Conservation (phyloP, 1,284 basidiomycete genomes). For the Athelia psychrophila region DNA sequence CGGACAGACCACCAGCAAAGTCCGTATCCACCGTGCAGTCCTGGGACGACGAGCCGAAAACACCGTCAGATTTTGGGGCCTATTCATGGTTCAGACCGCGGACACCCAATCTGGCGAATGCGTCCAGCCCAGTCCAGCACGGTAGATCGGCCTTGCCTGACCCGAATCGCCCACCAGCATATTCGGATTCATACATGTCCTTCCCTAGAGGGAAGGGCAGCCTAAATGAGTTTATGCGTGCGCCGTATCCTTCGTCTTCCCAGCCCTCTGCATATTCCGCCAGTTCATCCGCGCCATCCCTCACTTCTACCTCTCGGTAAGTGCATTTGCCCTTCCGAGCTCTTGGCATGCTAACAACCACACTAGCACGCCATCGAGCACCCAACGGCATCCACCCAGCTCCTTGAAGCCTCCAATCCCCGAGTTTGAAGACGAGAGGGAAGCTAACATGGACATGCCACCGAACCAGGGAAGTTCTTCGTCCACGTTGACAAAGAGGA, state of each 20-base stretch:
- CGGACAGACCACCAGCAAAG: constrained; percentile 43
- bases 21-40: constrained; percentile 49
- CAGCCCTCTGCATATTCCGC: constrained; percentile 39
- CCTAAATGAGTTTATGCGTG: constrained; percentile 35
- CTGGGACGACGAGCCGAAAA: constrained; percentile 46
- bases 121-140: neutral
- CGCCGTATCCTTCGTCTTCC: constrained; percentile 58
- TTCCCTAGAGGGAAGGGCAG: constrained; percentile 40
- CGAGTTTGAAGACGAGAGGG: too few relatives aligned
- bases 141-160: constrained; percentile 16
- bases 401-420: too few relatives aligned
- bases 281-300: constrained; percentile 11
- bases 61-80: constrained; percentile 47
- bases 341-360: neutral
- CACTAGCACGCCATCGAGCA: too few relatives aligned
- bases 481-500: constrained; percentile 16
- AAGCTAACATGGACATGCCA: neutral
- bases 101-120: neutral
- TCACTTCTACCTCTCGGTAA: constrained; percentile 1
- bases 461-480: constrained; percentile 9
- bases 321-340: constrained; percentile 4
- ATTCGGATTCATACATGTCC: constrained; percentile 47
- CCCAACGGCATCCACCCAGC: too few relatives aligned
- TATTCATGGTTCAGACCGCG: neutral
- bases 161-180: constrained; percentile 43